These are phyloP conservation scores for Microbotryum silenes-acaulis DNA, from an alignment of 1,284 basidiomycete genomes.

Conservation along the genomic window DNA sequence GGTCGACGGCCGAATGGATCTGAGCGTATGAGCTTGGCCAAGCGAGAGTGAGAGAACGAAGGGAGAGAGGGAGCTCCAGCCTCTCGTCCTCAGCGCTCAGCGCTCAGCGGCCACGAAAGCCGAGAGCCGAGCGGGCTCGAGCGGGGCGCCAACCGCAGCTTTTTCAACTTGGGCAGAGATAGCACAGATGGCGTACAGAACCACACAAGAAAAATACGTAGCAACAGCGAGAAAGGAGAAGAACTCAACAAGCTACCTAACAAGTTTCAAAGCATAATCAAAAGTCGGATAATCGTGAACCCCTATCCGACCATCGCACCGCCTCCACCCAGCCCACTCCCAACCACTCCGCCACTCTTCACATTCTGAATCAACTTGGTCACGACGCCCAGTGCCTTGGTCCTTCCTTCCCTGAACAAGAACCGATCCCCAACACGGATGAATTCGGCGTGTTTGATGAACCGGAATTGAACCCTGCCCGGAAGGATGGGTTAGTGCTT, in stretches of 20 bases:
- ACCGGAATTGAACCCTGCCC: slow-evolving; percentile 81
- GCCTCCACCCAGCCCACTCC: not conserved
- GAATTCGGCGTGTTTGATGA: slow-evolving; percentile 65
- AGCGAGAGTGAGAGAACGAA: no score
- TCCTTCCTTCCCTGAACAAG: slow-evolving; percentile 84
- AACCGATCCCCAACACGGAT: slow-evolving; percentile 86
- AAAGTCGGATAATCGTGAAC: not conserved
- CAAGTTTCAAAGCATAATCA: not conserved
- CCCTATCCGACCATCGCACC: not conserved
- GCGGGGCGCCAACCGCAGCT: no score
- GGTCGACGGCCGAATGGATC: no score
- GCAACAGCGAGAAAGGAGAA: not conserved
- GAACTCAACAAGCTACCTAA: not conserved
- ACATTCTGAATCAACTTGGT: slow-evolving; percentile 32
- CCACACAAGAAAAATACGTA: not conserved
- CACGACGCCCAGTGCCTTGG: slow-evolving; percentile 46
- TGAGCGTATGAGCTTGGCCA: no score
- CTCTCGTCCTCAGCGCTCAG: no score
- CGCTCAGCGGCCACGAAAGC: no score
- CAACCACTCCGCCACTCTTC: not conserved
- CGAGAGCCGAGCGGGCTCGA: no score
- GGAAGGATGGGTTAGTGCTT: no score
- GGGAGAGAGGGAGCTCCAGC: no score
- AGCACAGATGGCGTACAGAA: not conserved
- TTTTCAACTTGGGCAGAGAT: no score